Evolutionary conservation across 495 filamentous ascomycete species (phyloP).

Genomic region (Talaromyces thailandensis): DNA sequence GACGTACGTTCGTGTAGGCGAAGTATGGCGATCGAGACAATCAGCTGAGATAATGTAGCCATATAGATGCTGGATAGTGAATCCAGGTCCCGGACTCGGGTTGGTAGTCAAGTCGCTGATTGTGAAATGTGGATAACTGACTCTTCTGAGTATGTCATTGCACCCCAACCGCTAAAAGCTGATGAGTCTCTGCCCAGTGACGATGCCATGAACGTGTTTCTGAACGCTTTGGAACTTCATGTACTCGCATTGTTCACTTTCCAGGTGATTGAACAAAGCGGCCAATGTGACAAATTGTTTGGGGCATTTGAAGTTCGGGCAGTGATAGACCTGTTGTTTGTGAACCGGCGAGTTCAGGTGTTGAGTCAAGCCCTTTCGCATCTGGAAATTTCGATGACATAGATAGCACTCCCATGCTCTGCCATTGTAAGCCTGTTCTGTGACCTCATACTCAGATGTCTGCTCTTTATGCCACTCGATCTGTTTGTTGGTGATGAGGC

Average conservation of each 20-base stretch:
- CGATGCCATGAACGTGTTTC: constrained; percentile 10
- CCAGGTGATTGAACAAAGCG: constrained; percentile 43
- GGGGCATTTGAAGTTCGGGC: constrained; percentile 35
- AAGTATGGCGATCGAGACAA: background rate
- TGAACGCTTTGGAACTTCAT: constrained; percentile 41
- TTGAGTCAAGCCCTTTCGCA: constrained; percentile 13
- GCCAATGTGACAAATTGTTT: constrained; percentile 40
- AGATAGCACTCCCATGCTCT: constrained; percentile 34
- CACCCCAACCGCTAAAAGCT: background rate
- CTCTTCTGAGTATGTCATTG: background rate
- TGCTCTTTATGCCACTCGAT: constrained; percentile 23
- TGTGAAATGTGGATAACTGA: background rate
- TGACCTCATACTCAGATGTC: constrained; percentile 12
- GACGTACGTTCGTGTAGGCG: background rate
- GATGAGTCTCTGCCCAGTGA: constrained; percentile 8
- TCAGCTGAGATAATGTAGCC: too few species aligned
- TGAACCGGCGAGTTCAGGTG: constrained; percentile 32
- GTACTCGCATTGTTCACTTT: constrained; percentile 43
- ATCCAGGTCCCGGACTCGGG: background rate
- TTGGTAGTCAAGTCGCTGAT: background rate
- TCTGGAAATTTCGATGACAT: constrained; percentile 28
- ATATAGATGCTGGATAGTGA: background rate
- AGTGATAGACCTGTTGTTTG: constrained; percentile 43
- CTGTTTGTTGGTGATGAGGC: constrained; percentile 32
- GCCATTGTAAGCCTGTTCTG: constrained; percentile 27